Evolutionary conservation across 2,329 filamentous ascomycete species (phyloP).

Genomic region (Pseudocercospora fuligena): DNA sequence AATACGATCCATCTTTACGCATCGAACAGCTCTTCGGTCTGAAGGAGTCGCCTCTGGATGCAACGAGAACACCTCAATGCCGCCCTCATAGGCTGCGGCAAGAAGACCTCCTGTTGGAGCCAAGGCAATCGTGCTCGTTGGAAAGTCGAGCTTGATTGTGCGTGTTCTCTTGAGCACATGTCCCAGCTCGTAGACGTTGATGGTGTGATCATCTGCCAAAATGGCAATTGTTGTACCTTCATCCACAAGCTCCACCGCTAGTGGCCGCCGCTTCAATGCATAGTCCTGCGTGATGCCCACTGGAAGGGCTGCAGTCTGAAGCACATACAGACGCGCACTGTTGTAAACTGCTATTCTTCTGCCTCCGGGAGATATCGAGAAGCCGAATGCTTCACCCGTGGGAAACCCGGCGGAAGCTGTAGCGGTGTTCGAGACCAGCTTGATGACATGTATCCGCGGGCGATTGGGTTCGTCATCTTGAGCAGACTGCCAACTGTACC

Average conservation of each 20-base stretch:
- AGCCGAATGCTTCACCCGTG: conserved; percentile 75
- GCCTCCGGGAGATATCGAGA: conserved; percentile 76
- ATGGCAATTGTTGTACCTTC: conserved; percentile 77
- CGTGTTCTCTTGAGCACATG: conserved; percentile 64
- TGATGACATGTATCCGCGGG: conserved; percentile 61
- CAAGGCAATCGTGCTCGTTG: conserved; percentile 76
- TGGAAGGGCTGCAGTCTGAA: conserved; percentile 67
- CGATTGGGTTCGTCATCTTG: conserved; percentile 44
- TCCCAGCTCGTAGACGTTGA: conserved; percentile 77
- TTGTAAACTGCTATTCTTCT: conserved; percentile 79
- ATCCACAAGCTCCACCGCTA: conserved; percentile 77
- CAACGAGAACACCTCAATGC: conserved; percentile 82
- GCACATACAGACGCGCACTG: conserved; percentile 80
- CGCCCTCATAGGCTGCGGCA: conserved; percentile 84
- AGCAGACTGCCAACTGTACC: conserved; percentile 46
- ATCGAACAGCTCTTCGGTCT: conserved; percentile 43
- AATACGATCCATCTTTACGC: conserved; percentile 42
- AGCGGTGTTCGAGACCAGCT: conserved; percentile 80
- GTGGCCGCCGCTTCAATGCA: conserved; percentile 76
- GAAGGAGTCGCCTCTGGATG: conserved; percentile 59
- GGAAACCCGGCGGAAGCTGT: conserved; percentile 76
- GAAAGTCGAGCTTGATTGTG: conserved; percentile 76
- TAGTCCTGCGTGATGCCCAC: conserved; percentile 71
- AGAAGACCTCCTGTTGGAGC: conserved; percentile 80
- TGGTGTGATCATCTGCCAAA: conserved; percentile 78